Evolutionary conservation across 1,284 basidiomycete species (phyloP), one percentile per base, ranked within the genome.

Genomic region (Exobasidium rhododendri): DNA sequence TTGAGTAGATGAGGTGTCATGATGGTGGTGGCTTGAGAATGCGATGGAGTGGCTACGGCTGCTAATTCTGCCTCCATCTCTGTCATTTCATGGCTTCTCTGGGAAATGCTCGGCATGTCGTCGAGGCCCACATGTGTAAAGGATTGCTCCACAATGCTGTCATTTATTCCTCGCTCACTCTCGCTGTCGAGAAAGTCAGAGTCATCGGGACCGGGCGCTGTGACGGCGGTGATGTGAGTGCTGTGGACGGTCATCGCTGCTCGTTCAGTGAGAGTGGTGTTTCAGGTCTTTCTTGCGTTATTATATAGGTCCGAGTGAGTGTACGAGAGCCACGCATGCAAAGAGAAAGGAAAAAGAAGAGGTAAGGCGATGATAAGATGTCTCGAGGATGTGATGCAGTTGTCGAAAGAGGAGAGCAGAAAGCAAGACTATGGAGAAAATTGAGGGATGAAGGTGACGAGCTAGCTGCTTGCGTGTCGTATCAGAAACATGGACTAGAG

Each of bases 111-210:
- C 2, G 58, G 59, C 28, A 13, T 22, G 3, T 62, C 62, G 35
- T 62, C n/a, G 13, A 67, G 66, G n/a, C n/a, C n/a, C 10, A 70
- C 63, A 1, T 45, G 32, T 40, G 69, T 64, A 10, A 17, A 7
- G 17, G 7, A 7, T 60, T 66, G 64, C 53, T 66, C 61, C 3
- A 54, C 55, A 20, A 64, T 63, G 31, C 63, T 62, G 0, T 62
- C 52, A 24, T 62, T 56, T 7, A 59, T 32, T 6, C 53, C 50
- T n/a, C 35, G 53, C n/a, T 69, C 68, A 10, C 55, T 62, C 24
- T 69, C 71, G n/a, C 68, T 65, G 28, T 73, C 74, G 58, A 73
- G 60, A 20, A 77, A 67, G 49, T 75, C 75, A 6, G 69, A 70
- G 32, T 77, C 72, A 58, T 75, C 73, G 2, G 75, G 52, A 13